Evolutionary conservation across 2,329 filamentous ascomycete species (phyloP).

Genomic region (Colletotrichum liriopes): DNA sequence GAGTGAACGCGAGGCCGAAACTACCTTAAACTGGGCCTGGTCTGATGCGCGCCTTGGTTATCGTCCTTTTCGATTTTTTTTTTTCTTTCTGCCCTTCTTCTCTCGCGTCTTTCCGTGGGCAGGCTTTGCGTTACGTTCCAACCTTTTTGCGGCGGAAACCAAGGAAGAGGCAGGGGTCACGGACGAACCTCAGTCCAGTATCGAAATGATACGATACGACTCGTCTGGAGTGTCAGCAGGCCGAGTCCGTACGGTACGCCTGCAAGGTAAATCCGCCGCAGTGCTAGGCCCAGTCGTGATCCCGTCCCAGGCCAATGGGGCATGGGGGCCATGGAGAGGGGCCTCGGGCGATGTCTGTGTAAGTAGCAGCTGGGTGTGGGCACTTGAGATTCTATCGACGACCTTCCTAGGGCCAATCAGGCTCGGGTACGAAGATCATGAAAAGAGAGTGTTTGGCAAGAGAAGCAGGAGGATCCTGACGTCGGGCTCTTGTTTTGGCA

Average conservation of each 20-base stretch:
- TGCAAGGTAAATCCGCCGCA: slow-evolving; percentile 51
- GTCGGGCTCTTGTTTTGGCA: slow-evolving; percentile 48
- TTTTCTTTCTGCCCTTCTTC: slow-evolving; percentile 1
- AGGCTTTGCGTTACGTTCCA: slow-evolving; percentile 36
- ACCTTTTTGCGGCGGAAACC: slow-evolving; percentile 28
- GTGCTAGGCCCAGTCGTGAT: slow-evolving; percentile 41
- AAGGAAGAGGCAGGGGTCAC: slow-evolving; percentile 41
- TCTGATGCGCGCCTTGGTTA: slow-evolving; percentile 7
- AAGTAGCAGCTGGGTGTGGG: slow-evolving; percentile 35
- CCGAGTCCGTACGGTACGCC: slow-evolving; percentile 43
- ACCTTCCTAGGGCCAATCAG: slow-evolving; percentile 45
- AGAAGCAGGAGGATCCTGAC: slow-evolving; percentile 49
- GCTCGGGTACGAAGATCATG: slow-evolving; percentile 50
- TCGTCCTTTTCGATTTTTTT: slow-evolving; percentile 5
- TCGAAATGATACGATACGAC: slow-evolving; percentile 45
- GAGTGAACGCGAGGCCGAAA: slow-evolving; percentile 30
- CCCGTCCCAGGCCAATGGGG: slow-evolving; percentile 33
- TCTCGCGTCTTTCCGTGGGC: slow-evolving; percentile 25
- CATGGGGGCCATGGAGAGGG: slow-evolving; percentile 40
- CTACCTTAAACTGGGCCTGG: slow-evolving; percentile 16
- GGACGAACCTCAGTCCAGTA: slow-evolving; percentile 45
- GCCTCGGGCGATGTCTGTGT: slow-evolving; percentile 41
- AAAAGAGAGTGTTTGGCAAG: slow-evolving; percentile 52
- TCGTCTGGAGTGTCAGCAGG: slow-evolving; percentile 44
- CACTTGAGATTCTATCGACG: slow-evolving; percentile 45